Evolutionary conservation across 805 yeast species (phyloP), one percentile per base, ranked within the genome.

Genomic region (Lipomyces sp.): DNA sequence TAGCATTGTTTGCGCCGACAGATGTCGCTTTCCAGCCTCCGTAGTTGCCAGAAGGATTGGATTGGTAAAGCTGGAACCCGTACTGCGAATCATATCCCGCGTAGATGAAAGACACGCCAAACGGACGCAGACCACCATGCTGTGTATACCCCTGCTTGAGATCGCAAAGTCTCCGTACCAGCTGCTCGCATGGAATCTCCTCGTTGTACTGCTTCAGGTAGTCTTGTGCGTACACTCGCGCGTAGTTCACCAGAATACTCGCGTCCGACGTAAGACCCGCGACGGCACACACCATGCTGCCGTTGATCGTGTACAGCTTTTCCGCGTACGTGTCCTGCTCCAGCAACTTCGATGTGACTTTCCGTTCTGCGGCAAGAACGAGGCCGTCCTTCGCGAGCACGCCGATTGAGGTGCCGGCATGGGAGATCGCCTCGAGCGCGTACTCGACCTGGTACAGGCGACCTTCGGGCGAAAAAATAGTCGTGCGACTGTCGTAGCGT

Each of bases 231-330:
- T 75, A 71, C 21, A 80, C 78, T 62, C 99, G 78, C n/a, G 95
- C 95, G 61, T 81, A 81, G 68, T 87, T 85, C 58, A 93, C 84
- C 60, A 93, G 76, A 48, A 90, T 89, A 31, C 87, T 83, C 1
- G 98, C 98, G 70, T 93, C 99, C 1, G 98, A 91, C 38, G 93
- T 93, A 81, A 93, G 83, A 43, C 99, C 99, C 0, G 99, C 98
- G 31, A 93, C 99, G 0, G 97, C 96, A 63, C 95, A 87, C 44
- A 89, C 76, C 73, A 82, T 84, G 61, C 82, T 80, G 65, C 65
- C 95, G 70, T 84, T 87, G 66, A 91, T 72, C 26, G 81, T 78
- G 70, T 91, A 93, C 71, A 93, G 78, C 69, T 93, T 93, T 71
- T 93, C 99, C 32, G 95, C 89, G 16, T 87, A 80, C 18, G 90